phyloP scores from a whole-genome alignment of 2,329 filamentous ascomycete species.

The Xylaria hypoxylon region DNA sequence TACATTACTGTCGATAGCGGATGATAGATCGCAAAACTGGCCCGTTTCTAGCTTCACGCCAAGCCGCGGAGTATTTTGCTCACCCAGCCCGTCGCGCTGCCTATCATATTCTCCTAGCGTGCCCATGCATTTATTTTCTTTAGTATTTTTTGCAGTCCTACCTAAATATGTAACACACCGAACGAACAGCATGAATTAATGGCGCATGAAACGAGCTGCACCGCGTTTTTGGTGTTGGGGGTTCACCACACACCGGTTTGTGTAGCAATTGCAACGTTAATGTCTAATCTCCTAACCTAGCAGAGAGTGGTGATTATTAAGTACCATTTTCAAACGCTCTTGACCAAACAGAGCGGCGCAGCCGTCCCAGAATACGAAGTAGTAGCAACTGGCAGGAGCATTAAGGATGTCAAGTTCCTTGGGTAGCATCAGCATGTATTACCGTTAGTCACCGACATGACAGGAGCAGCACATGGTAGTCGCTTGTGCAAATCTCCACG shows the following conservation, averaged over 20 bases:
- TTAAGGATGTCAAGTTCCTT: constrained; percentile 2
- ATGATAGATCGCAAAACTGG: constrained; percentile 23
- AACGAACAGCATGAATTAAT: constrained; percentile 21
- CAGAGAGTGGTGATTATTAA: background rate
- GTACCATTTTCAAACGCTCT: constrained; percentile 10
- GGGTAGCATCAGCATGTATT: constrained; percentile 25
- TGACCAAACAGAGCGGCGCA: constrained; percentile 12
- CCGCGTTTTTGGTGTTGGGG: constrained; percentile 13
- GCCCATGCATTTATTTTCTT: background rate
- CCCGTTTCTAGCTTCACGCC: constrained; percentile 16
- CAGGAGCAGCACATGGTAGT: constrained; percentile 25
- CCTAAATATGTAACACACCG: constrained; percentile 5
- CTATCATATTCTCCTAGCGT: constrained; percentile 13
- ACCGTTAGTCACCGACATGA: constrained; percentile 28
- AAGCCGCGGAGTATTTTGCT: constrained; percentile 19
- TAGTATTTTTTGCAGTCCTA: constrained; percentile 11
- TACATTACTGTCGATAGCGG: constrained; percentile 2
- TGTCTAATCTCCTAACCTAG: background rate
- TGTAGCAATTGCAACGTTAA: constrained; percentile 33
- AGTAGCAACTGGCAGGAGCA: background rate
- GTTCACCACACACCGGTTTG: constrained; percentile 16
- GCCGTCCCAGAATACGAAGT: constrained; percentile 22
- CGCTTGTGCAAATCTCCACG: constrained; percentile 22
- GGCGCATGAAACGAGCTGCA: constrained; percentile 22
- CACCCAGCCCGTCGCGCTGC: constrained; percentile 6